Evolutionary conservation across 306 rosid species (phyloP).

Genomic region (Malus domestica): ASM211411v1 NC_041793.1:38422001-38422500

Average conservation of each 20-base stretch:
- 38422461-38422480: constrained; percentile 26
- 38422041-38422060: constrained; percentile 8
- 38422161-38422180: background rate
- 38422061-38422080: background rate
- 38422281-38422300: constrained; percentile 79
- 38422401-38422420: background rate
- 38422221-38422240: constrained; percentile 65
- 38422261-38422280: constrained; percentile 75
- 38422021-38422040: constrained; percentile 1
- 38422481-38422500: constrained; percentile 88
- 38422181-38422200: constrained; percentile 78
- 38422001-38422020: background rate
- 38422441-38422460: background rate
- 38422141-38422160: background rate
- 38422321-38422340: constrained; percentile 84
- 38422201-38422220: constrained; percentile 98
- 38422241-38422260: constrained; percentile 62
- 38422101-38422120: background rate
- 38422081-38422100: background rate
- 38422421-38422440: background rate
- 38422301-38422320: constrained; percentile 84
- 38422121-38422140: too few species aligned
- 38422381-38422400: background rate
- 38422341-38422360: constrained; percentile 50
- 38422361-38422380: constrained; percentile 12